Conservation (phyloP, 1,284 basidiomycete species). For the Chiua sp. region DNA sequence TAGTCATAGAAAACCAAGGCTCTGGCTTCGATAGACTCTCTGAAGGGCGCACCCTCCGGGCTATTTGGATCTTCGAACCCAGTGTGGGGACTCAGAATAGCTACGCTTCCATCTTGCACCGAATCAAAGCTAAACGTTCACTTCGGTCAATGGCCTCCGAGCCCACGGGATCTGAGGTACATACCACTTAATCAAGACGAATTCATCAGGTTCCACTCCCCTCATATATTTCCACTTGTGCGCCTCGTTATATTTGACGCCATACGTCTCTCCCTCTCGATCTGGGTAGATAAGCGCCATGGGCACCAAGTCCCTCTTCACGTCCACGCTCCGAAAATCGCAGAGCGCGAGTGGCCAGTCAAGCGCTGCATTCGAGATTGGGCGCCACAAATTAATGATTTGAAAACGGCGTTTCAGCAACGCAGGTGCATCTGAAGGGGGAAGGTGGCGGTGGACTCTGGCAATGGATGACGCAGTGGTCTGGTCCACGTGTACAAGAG, state of each 20-base stretch:
- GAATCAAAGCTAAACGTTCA: constrained; percentile 12
- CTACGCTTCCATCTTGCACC: constrained; percentile 41
- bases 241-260: constrained; percentile 25
- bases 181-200: constrained; percentile 55
- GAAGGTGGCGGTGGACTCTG: constrained; percentile 60
- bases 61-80: constrained; percentile 45
- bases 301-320: constrained; percentile 41
- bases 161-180: constrained; percentile 7
- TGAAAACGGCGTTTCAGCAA: constrained; percentile 50
- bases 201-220: constrained; percentile 48
- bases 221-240: constrained; percentile 36
- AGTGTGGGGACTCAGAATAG: constrained; percentile 50
- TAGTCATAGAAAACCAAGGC: constrained; percentile 43
- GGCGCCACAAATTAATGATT: constrained; percentile 62
- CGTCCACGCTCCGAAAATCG: constrained; percentile 52
- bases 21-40: constrained; percentile 46
- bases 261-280: constrained; percentile 24
- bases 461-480: constrained; percentile 50
- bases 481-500: constrained; percentile 58
- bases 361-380: constrained; percentile 49
- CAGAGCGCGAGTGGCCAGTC: constrained; percentile 56
- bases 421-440: constrained; percentile 48
- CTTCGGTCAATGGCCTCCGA: not conserved
- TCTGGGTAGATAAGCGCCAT: constrained; percentile 34
- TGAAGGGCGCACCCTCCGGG: constrained; percentile 36